phyloP scores from a whole-genome alignment of 805 yeast species.

The Candida andamanensis region DNA sequence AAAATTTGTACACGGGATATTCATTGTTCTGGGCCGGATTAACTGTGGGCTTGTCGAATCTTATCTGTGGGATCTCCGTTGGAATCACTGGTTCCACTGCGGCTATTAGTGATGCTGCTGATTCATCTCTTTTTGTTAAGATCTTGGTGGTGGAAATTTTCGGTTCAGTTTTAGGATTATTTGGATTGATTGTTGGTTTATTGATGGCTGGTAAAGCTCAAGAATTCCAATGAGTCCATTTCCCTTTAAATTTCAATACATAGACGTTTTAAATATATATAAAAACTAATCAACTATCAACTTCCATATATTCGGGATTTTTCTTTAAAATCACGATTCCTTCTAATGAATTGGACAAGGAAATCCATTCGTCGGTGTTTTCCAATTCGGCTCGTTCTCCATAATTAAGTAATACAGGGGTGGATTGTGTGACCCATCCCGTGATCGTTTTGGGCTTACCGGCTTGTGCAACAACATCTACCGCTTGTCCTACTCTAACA shows the following conservation, averaged over 20 bases:
- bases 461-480: slow-evolving; percentile 97
- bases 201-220: slow-evolving; percentile 95
- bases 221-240: slow-evolving; percentile 55
- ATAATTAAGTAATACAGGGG: slow-evolving; percentile 88
- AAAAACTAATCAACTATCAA: slow-evolving; percentile 28
- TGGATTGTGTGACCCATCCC: slow-evolving; percentile 98
- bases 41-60: slow-evolving; percentile 89
- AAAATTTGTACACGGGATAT: slow-evolving; percentile 90
- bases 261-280: background rate
- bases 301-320: slow-evolving; percentile 77
- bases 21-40: slow-evolving; percentile 97
- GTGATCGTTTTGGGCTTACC: slow-evolving; percentile 98
- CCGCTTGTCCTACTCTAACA: slow-evolving; percentile 98
- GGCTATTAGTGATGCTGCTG: slow-evolving; percentile 96
- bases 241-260: background rate
- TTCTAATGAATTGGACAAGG: slow-evolving; percentile 77
- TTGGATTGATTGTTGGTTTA: slow-evolving; percentile 94
- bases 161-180: slow-evolving; percentile 91
- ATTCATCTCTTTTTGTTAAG: slow-evolving; percentile 89
- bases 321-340: slow-evolving; percentile 91
- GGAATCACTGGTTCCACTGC: slow-evolving; percentile 99
- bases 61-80: slow-evolving; percentile 95
- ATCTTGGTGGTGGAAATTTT: slow-evolving; percentile 95
- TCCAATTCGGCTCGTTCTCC: slow-evolving; percentile 98
- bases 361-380: slow-evolving; percentile 78